phyloP scores from a whole-genome alignment of 2,329 filamentous ascomycete genomes.

The Onygenales sp. region DNA sequence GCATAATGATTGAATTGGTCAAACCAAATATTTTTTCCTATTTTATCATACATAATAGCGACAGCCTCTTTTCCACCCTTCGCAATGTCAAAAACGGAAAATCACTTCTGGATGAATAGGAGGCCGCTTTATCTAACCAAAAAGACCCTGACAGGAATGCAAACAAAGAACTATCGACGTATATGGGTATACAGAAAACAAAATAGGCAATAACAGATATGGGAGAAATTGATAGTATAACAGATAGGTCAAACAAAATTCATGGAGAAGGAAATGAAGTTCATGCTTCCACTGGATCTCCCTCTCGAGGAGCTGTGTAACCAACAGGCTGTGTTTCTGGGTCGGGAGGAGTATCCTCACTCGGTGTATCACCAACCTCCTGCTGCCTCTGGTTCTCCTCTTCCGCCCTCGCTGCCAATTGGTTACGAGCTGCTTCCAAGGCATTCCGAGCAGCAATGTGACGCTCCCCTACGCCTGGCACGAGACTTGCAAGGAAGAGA shows the following conservation, averaged over 20 bases:
- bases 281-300: background rate
- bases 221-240: background rate
- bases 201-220: background rate
- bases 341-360: background rate
- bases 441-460: constrained; percentile 49
- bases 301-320: background rate
- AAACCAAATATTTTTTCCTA: background rate
- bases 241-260: background rate
- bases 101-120: background rate
- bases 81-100: background rate
- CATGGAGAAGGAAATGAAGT: background rate
- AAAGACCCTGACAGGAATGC: background rate
- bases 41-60: background rate
- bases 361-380: background rate
- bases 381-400: constrained; percentile 3
- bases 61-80: background rate
- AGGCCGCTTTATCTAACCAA: background rate
- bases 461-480: constrained; percentile 53
- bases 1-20: background rate
- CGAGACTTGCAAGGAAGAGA: constrained; percentile 54
- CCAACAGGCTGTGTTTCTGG: background rate
- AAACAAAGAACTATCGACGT: background rate
- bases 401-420: constrained; percentile 5
- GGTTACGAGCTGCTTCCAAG: constrained; percentile 28
- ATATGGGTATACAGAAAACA: background rate